Conservation (phyloP, 306 rosid species). For the Ceratonia siliqua region DNA sequence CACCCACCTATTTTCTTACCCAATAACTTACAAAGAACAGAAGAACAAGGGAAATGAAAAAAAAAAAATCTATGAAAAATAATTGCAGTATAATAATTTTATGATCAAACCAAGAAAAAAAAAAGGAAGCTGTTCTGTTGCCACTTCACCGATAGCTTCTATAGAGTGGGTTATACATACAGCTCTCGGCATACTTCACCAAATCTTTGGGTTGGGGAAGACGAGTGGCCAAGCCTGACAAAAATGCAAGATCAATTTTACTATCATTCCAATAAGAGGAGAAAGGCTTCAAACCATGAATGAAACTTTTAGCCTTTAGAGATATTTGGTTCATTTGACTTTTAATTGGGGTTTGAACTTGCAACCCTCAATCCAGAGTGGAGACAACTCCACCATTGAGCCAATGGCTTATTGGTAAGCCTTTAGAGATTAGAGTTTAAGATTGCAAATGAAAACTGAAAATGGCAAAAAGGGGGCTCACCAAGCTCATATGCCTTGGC, state of each 20-base stretch:
- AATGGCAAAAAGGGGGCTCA: conserved; percentile 22
- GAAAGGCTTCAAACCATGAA: background rate
- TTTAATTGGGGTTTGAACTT: no score
- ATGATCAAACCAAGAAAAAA: background rate
- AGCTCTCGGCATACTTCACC: conserved; percentile 87
- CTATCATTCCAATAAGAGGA: background rate
- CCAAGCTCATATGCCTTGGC: conserved; percentile 96
- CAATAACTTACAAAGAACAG: no score
- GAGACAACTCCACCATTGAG: no score
- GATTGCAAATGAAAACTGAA: background rate
- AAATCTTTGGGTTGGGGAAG: conserved; percentile 89
- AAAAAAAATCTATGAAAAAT: no score
- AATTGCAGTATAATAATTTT: no score
- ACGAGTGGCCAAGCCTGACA: conserved; percentile 90
- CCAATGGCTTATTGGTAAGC: background rate
- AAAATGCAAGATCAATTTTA: conserved; percentile 10
- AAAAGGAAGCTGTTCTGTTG: background rate
- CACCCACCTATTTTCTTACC: no score
- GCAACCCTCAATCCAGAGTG: no score
- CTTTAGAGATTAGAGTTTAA: background rate
- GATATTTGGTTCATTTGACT: no score
- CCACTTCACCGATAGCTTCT: conserved; percentile 70
- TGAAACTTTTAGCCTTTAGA: no score
- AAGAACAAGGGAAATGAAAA: no score
- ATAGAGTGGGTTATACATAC: conserved; percentile 91